These are phyloP conservation scores for Trichophyton benhamiae DNA, from an alignment of 2,329 filamentous ascomycete species.

Conservation along the genomic window DNA sequence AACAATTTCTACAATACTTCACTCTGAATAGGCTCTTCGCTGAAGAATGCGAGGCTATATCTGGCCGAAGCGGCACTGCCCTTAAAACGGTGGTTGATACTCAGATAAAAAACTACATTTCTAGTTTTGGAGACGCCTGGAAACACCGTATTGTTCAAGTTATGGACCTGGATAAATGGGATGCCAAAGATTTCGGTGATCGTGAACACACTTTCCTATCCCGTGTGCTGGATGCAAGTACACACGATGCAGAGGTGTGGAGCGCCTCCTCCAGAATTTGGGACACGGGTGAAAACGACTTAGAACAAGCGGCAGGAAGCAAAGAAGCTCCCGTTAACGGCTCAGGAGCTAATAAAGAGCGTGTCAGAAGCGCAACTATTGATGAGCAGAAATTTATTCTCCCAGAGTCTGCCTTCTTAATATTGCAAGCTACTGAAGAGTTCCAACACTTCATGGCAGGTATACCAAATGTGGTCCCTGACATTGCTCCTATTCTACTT, in stretches of 20 bases:
- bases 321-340: conserved; percentile 24
- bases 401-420: conserved; percentile 68
- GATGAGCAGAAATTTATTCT: conserved; percentile 78
- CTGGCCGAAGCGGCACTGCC: conserved; percentile 47
- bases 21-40: conserved; percentile 52
- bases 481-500: conserved; percentile 66
- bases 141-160: conserved; percentile 45
- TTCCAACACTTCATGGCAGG: conserved; percentile 73
- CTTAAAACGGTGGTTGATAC: conserved; percentile 50
- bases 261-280: conserved; percentile 39
- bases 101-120: conserved; percentile 52
- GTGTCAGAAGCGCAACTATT: conserved; percentile 59
- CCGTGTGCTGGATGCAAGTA: conserved; percentile 48
- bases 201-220: conserved; percentile 39
- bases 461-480: conserved; percentile 78
- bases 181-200: conserved; percentile 50
- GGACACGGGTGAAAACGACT: conserved; percentile 27
- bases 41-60: conserved; percentile 55
- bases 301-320: conserved; percentile 20
- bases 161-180: conserved; percentile 53
- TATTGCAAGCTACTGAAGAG: conserved; percentile 66
- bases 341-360: conserved; percentile 42
- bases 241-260: conserved; percentile 46
- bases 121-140: conserved; percentile 44
- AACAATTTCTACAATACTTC: conserved; percentile 51